These are phyloP conservation scores for Gossypium herbaceum DNA, from an alignment of 345 rosid genomes.

Conservation along the genomic window DNA sequence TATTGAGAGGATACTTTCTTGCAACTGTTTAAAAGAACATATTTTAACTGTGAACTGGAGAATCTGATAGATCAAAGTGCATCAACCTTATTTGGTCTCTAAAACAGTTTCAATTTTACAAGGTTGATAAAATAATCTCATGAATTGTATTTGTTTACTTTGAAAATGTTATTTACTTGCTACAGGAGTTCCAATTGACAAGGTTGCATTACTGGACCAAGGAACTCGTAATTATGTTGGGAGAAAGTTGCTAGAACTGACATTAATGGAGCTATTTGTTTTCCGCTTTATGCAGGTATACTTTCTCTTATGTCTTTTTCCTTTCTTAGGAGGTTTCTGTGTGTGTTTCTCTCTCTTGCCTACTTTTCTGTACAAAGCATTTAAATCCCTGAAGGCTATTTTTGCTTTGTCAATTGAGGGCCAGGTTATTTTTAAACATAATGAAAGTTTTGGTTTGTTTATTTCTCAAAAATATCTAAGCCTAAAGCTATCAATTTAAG, in stretches of 20 bases:
- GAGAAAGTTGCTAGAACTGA: slow-evolving; percentile 75
- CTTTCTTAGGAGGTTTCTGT: not conserved
- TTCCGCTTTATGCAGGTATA: slow-evolving; percentile 89
- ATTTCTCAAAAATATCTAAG: not conserved
- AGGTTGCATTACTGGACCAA: slow-evolving; percentile 74
- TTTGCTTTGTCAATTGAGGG: not conserved
- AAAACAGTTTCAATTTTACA: not conserved
- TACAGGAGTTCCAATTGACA: slow-evolving; percentile 84
- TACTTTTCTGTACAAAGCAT: not conserved
- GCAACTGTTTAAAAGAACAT: not conserved
- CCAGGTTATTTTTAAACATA: not conserved
- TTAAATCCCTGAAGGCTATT: not conserved
- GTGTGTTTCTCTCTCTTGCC: not conserved
- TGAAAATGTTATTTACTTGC: slow-evolving; percentile 18
- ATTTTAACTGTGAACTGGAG: not conserved
- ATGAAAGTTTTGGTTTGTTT: not conserved
- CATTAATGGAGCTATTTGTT: slow-evolving; percentile 77
- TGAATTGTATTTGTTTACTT: not conserved
- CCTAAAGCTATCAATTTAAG: slow-evolving; percentile 7
- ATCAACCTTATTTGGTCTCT: not conserved
- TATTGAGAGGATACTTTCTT: not conserved
- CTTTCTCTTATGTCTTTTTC: slow-evolving; percentile 6
- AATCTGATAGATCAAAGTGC: not conserved
- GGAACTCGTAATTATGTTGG: slow-evolving; percentile 78
- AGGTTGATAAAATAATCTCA: not conserved